Evolutionary conservation across 2,329 filamentous ascomycete species (phyloP).

Genomic region (Hymenoscyphus occultus): DNA sequence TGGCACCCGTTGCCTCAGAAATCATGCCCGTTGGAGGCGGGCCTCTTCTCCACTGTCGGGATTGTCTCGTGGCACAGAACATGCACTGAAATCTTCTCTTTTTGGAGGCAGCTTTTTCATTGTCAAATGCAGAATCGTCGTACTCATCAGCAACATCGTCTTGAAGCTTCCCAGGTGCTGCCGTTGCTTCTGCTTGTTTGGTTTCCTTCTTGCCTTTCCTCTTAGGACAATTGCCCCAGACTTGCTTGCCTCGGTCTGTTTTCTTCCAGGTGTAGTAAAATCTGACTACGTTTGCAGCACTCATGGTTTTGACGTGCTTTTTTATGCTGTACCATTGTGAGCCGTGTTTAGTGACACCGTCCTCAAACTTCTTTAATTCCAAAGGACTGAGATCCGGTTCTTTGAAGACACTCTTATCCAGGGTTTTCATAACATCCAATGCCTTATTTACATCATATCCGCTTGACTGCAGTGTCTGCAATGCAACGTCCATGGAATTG

Average conservation of each 20-base stretch:
- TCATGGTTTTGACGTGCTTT: slow-evolving; percentile 80
- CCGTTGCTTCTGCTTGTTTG: slow-evolving; percentile 67
- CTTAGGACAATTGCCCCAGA: slow-evolving; percentile 87
- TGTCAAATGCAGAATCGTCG: slow-evolving; percentile 95
- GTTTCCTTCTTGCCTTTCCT: slow-evolving; percentile 88
- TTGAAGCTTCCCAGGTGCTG: slow-evolving; percentile 70
- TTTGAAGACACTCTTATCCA: slow-evolving; percentile 71
- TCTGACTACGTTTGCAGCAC: slow-evolving; percentile 76
- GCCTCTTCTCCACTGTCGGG: slow-evolving; percentile 87
- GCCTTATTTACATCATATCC: slow-evolving; percentile 70
- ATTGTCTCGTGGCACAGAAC: slow-evolving; percentile 78
- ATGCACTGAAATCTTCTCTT: slow-evolving; percentile 91
- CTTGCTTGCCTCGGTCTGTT: slow-evolving; percentile 74
- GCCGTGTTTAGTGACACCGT: slow-evolving; percentile 83
- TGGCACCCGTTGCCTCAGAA: slow-evolving; percentile 59
- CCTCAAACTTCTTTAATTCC: slow-evolving; percentile 88
- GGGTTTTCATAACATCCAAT: slow-evolving; percentile 64
- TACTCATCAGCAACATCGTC: slow-evolving; percentile 90
- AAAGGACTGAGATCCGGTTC: slow-evolving; percentile 76
- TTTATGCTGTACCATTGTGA: slow-evolving; percentile 84
- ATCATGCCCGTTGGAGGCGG: slow-evolving; percentile 72
- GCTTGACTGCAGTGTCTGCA: slow-evolving; percentile 68
- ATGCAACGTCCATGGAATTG: slow-evolving; percentile 82
- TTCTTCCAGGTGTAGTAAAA: slow-evolving; percentile 99
- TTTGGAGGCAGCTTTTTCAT: slow-evolving; percentile 59